These are phyloP conservation scores for Zelopaecilomyces penicillatus DNA, from an alignment of 2,329 filamentous ascomycete species.

Conservation along the genomic window DNA sequence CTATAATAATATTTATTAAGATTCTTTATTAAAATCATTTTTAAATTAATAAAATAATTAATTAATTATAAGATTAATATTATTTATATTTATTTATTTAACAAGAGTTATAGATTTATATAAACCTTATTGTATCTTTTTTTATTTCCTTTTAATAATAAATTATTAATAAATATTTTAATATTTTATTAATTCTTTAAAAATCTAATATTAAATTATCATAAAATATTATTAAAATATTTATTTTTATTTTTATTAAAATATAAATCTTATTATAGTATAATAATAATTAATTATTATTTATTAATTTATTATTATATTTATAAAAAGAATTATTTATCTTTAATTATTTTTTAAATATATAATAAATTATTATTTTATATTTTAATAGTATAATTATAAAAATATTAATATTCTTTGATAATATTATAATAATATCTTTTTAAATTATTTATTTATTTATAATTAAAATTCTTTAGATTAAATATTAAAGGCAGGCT, in stretches of 20 bases:
- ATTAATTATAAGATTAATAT: not conserved
- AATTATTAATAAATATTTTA: not conserved
- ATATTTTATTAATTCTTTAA: not conserved
- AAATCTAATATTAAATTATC: too few relatives aligned
- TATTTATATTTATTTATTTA: not conserved
- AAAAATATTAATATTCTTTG: too few relatives aligned
- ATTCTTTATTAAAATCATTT: not conserved
- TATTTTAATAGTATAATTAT: not conserved
- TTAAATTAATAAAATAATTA: not conserved
- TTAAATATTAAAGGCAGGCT: too few relatives aligned
- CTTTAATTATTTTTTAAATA: slow-evolving; percentile 1
- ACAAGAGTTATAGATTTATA: not conserved
- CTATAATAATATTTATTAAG: not conserved
- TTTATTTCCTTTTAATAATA: not conserved
- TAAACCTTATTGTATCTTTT: not conserved
- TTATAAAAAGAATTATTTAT: too few relatives aligned
- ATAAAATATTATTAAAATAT: too few relatives aligned
- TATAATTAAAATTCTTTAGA: too few relatives aligned
- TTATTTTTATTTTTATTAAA: not conserved
- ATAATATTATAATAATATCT: too few relatives aligned
- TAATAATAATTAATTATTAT: not conserved
- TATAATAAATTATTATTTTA: not conserved
- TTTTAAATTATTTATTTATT: too few relatives aligned
- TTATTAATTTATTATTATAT: slow-evolving; percentile 1
- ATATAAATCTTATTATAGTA: not conserved